phyloP scores from a whole-genome alignment of 2,329 filamentous ascomycete species.

The Xylariaceae sp. region DNA sequence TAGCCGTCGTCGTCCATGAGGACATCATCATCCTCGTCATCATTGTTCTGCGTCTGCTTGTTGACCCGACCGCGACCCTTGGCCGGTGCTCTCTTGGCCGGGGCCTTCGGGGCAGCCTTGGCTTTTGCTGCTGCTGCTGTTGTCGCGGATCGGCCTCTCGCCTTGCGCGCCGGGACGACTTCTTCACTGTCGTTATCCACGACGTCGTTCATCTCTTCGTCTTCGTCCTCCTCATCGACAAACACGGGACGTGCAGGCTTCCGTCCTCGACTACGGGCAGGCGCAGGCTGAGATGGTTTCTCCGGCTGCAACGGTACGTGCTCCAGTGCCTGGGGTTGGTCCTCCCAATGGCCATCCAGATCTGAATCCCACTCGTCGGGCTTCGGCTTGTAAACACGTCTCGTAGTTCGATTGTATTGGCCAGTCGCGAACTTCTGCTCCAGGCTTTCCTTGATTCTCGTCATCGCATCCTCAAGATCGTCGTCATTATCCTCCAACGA shows the following conservation, averaged over 20 bases:
- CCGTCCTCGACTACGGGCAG: slow-evolving; percentile 29
- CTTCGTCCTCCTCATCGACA: slow-evolving; percentile 41
- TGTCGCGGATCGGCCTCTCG: slow-evolving; percentile 31
- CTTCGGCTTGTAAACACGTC: slow-evolving; percentile 62
- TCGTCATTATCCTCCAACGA: slow-evolving; percentile 60
- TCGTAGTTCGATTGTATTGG: slow-evolving; percentile 47
- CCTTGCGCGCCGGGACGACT: slow-evolving; percentile 32
- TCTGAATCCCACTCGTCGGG: slow-evolving; percentile 87
- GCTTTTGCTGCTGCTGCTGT: slow-evolving; percentile 27
- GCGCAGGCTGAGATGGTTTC: slow-evolving; percentile 17
- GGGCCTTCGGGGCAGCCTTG: slow-evolving; percentile 35
- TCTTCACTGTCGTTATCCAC: slow-evolving; percentile 48
- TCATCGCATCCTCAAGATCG: slow-evolving; percentile 68
- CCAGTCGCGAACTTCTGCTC: slow-evolving; percentile 69
- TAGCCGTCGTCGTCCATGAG: slow-evolving; percentile 51
- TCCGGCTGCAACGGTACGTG: slow-evolving; percentile 20
- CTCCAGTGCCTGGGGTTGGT: slow-evolving; percentile 65
- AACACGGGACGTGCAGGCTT: slow-evolving; percentile 29
- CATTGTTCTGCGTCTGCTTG: slow-evolving; percentile 32
- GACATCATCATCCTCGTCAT: slow-evolving; percentile 41
- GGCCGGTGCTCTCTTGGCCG: slow-evolving; percentile 41
- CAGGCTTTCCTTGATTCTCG: slow-evolving; percentile 61
- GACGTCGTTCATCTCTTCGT: slow-evolving; percentile 42
- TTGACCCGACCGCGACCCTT: slow-evolving; percentile 40
- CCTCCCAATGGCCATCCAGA: slow-evolving; percentile 78